Percentiles rank a stretch among this genome's conserved stretches.
These are phyloP conservation scores for Sclerotiophoma versabilis DNA, from an alignment of 2,329 filamentous ascomycete genomes.

Conservation along the genomic window DNA sequence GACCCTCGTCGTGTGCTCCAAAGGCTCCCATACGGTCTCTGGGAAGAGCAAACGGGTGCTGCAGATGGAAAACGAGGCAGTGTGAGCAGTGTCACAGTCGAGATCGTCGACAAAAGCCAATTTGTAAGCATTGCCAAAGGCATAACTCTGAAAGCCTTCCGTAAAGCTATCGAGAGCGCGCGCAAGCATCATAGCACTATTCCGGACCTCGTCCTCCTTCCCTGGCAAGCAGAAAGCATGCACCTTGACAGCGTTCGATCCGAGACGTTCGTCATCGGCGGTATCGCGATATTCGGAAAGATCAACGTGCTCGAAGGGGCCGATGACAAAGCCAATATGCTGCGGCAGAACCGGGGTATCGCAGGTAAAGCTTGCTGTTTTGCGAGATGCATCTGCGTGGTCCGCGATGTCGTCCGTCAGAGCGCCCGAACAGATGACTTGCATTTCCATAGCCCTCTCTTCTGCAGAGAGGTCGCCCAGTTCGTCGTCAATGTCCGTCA, in stretches of 20 bases:
- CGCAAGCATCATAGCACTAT: slow-evolving; percentile 85
- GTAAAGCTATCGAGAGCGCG: slow-evolving; percentile 89
- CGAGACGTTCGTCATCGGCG: slow-evolving; percentile 89
- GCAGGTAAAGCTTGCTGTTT: slow-evolving; percentile 85
- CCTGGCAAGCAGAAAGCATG: slow-evolving; percentile 91
- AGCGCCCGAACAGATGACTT: slow-evolving; percentile 89
- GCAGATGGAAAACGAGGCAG: slow-evolving; percentile 85
- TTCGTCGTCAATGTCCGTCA: slow-evolving; percentile 48
- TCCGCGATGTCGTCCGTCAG: slow-evolving; percentile 83
- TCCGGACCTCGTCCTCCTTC: slow-evolving; percentile 79
- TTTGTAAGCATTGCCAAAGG: slow-evolving; percentile 85
- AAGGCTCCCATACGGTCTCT: slow-evolving; percentile 82
- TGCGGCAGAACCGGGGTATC: slow-evolving; percentile 74
- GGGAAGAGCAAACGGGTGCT: slow-evolving; percentile 87
- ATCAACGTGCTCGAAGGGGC: slow-evolving; percentile 93
- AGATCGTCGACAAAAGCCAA: slow-evolving; percentile 94
- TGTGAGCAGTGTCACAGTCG: slow-evolving; percentile 73
- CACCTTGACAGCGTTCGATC: slow-evolving; percentile 85
- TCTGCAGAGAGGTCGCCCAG: slow-evolving; percentile 67
- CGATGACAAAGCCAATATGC: slow-evolving; percentile 91
- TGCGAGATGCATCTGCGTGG: slow-evolving; percentile 77
- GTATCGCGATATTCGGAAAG: slow-evolving; percentile 87
- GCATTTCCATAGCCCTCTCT: slow-evolving; percentile 87
- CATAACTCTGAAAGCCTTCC: slow-evolving; percentile 86
- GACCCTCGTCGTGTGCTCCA: slow-evolving; percentile 80